These are phyloP conservation scores for Neonectria coccinea DNA, from an alignment of 2,329 filamentous ascomycete genomes.

Conservation along the genomic window DNA sequence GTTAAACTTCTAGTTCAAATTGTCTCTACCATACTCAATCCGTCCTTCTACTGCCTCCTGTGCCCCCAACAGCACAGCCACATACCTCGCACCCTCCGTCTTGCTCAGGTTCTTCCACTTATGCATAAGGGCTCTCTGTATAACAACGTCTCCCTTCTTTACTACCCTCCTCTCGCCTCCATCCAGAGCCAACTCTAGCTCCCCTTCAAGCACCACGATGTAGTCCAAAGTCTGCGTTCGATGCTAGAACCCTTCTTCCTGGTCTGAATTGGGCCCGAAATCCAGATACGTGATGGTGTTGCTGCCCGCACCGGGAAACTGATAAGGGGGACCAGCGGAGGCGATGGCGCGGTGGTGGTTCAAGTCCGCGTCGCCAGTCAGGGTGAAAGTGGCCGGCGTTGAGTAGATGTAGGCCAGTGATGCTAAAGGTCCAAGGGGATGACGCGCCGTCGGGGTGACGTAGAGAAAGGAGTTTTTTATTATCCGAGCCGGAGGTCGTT, in stretches of 20 bases:
- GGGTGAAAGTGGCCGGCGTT: too few species aligned
- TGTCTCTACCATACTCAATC: background rate
- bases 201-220: slow-evolving; percentile 1
- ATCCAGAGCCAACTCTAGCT: background rate
- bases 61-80: background rate
- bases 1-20: background rate
- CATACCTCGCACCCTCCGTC: background rate
- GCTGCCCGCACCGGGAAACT: too few species aligned
- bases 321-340: too few species aligned
- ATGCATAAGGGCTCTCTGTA: background rate
- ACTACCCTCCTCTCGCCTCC: background rate
- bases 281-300: too few species aligned
- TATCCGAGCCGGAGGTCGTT: too few species aligned
- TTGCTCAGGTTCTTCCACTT: slow-evolving; percentile 4
- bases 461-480: too few species aligned
- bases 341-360: too few species aligned
- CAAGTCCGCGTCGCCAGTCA: too few species aligned
- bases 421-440: too few species aligned
- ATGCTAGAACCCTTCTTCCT: background rate
- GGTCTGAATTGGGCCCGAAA: too few species aligned
- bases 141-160: background rate
- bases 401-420: too few species aligned
- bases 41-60: background rate
- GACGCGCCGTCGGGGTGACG: too few species aligned
- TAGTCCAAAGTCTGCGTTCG: background rate